A percentile compares a stretch with the other conserved stretches of the same genome.
These are phyloP conservation scores for Aphanoascus verrucosus DNA, from an alignment of 2,329 filamentous ascomycete species.

Conservation along the genomic window DNA sequence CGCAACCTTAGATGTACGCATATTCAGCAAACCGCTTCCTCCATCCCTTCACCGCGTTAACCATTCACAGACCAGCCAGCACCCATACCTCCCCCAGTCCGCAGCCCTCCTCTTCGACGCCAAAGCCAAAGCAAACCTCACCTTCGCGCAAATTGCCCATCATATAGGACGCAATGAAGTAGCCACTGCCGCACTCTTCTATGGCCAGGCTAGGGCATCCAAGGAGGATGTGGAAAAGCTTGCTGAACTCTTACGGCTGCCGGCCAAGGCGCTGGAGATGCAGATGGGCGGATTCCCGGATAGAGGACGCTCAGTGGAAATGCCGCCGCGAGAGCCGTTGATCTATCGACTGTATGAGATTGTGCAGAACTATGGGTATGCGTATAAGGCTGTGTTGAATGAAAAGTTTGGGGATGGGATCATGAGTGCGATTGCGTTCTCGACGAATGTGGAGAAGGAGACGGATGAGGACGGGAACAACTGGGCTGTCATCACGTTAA, in stretches of 20 bases:
- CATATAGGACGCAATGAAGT: constrained; percentile 70
- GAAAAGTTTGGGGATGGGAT: constrained; percentile 94
- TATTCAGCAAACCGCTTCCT: background rate
- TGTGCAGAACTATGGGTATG: constrained; percentile 92
- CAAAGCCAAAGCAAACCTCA: constrained; percentile 64
- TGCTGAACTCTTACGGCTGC: constrained; percentile 53
- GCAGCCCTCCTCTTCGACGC: constrained; percentile 67
- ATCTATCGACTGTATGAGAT: constrained; percentile 91
- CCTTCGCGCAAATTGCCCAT: constrained; percentile 66
- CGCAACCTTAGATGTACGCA: constrained; percentile 11
- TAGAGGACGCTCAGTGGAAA: constrained; percentile 64
- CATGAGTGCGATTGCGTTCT: constrained; percentile 91
- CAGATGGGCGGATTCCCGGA: constrained; percentile 68
- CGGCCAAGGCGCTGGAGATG: constrained; percentile 45
- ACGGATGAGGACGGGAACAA: constrained; percentile 67
- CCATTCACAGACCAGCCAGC: constrained; percentile 32
- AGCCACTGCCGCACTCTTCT: constrained; percentile 78
- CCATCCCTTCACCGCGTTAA: background rate
- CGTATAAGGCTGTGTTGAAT: constrained; percentile 88
- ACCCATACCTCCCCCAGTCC: constrained; percentile 58
- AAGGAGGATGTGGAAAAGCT: constrained; percentile 59
- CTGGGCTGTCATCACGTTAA: constrained; percentile 76
- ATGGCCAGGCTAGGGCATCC: constrained; percentile 69
- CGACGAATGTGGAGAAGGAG: constrained; percentile 88
- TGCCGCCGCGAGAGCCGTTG: constrained; percentile 74